Conservation (phyloP, 108 stramenopile species). For the Nitzschia sp. region DNA sequence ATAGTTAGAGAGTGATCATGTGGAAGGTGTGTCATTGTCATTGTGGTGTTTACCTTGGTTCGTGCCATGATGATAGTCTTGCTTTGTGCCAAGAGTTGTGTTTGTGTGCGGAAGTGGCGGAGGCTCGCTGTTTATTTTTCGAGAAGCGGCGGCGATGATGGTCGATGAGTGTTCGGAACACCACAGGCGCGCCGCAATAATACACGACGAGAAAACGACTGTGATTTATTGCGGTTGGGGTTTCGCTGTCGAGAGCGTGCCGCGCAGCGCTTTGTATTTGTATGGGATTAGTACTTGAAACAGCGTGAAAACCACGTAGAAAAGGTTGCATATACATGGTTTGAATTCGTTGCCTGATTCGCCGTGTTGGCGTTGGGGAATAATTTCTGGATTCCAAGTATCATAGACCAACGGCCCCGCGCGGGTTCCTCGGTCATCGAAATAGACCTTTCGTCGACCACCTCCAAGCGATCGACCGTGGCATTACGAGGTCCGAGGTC, state of each 20-base stretch:
- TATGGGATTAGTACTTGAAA: background rate
- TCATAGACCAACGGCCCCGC: too few species aligned
- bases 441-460: slow-evolving; percentile 6
- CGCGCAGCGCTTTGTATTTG: slow-evolving; percentile 1
- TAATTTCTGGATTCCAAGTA: background rate
- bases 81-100: background rate
- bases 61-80: slow-evolving; percentile 76
- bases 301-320: background rate
- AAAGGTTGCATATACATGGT: slow-evolving; percentile 4
- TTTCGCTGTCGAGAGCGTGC: background rate
- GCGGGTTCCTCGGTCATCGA: too few species aligned
- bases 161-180: background rate
- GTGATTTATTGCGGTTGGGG: too few species aligned
- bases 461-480: slow-evolving; percentile 8
- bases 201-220: background rate
- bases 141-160: background rate
- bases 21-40: slow-evolving; percentile 1
- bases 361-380: background rate
- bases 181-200: too few species aligned
- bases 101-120: background rate
- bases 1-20: slow-evolving; percentile 6
- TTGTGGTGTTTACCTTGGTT: slow-evolving; percentile 56
- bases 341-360: too few species aligned
- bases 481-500: slow-evolving; percentile 20
- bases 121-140: background rate